phyloP scores from a whole-genome alignment of 2,329 filamentous ascomycete species.

The Paraphoma sp. region DNA sequence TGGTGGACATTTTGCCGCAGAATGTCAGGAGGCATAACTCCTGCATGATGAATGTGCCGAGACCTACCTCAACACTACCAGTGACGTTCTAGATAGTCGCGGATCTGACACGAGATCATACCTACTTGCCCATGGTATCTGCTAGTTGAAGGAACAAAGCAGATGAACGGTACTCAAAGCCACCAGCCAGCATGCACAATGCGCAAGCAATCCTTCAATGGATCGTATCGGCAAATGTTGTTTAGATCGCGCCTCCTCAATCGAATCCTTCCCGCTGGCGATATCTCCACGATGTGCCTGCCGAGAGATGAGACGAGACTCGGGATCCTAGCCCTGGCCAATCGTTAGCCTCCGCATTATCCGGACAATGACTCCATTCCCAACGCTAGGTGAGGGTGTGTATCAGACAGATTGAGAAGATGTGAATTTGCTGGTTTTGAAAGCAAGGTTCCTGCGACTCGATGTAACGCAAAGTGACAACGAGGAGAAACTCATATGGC shows the following conservation, averaged over 20 bases:
- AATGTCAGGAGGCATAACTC: no score
- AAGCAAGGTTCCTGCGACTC: slow-evolving; percentile 32
- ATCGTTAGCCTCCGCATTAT: slow-evolving; percentile 8
- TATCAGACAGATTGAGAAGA: slow-evolving; percentile 36
- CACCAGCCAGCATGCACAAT: not conserved
- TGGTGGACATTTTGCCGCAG: no score
- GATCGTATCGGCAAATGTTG: not conserved
- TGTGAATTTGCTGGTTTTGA: slow-evolving; percentile 26
- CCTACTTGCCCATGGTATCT: no score
- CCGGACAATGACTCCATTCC: not conserved
- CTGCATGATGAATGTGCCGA: no score
- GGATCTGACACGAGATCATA: no score
- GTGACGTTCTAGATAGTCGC: no score
- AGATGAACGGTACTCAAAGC: not conserved
- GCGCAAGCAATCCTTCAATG: not conserved
- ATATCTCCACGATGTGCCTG: not conserved
- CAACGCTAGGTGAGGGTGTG: not conserved
- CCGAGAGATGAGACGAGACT: not conserved
- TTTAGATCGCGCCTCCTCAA: not conserved
- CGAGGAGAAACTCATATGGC: slow-evolving; percentile 39
- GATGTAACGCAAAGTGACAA: not conserved
- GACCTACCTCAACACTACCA: no score
- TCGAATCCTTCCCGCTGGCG: not conserved
- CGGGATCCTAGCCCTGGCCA: not conserved
- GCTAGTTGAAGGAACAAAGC: no score